Evolutionary conservation across 164 flowering plant genomes (phyloP), one percentile per base, ranked within the genome.

Genomic region (Stephania cephalantha): DNA sequence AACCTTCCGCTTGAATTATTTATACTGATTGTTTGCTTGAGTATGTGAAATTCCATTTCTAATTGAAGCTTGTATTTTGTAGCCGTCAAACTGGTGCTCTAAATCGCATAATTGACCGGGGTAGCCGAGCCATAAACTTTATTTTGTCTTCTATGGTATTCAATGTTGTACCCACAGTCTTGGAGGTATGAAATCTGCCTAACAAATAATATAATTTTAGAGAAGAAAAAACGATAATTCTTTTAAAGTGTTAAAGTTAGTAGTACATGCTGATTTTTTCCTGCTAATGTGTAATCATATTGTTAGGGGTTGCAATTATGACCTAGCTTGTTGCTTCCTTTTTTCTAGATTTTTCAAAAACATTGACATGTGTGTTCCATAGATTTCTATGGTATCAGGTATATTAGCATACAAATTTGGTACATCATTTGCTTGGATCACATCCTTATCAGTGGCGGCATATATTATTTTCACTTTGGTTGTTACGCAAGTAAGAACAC

Each of bases 311-410:
- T 17, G 50, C 52, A 20, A 71, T 64, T 64, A 18, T 69, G 68
- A 44, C 18, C 52, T 71, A 65, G 4, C 35, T 63, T 30, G 58
- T 20, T 48, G 6, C 46, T 25, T 12, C n/a, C 12, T 75, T 8
- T 31, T 45, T 71, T 10, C 45, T 75, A 10, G 12, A 17, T 50
- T 35, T 48, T 66, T 64, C 7, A 9, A 11, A 30, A 42, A 48
- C 17, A 79, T 68, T 83, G 80, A 76, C 82, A 70, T 74, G 73
- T 76, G 68, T 75, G 73, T 86, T 82, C 46, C 48, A 12, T 89
- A 96, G 99, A 96, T 96, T 83, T 85, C 95, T 69, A 93, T 96
- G 98, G 99, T 96, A 48, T 87, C 98, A 84, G 97, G 97, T 81
- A 96, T 96, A 71, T 84, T 96, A 75, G 99, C 99, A n/a, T 96